These are phyloP conservation scores for Euryodendron excelsum DNA, from an alignment of 148 eudicot genomes.

Conservation along the genomic window DNA sequence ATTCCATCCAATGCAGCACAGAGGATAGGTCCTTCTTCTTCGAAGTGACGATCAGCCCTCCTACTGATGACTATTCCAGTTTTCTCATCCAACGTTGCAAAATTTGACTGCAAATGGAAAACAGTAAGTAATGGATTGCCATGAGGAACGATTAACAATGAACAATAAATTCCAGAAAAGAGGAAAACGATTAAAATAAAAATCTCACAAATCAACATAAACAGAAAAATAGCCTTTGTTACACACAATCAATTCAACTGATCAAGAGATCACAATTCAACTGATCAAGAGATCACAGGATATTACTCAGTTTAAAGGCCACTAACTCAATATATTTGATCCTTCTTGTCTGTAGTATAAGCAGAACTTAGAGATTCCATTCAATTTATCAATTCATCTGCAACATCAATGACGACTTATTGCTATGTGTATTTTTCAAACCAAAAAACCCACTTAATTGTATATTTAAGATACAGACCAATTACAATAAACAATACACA, in stretches of 20 bases:
- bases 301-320: no score
- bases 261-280: no score
- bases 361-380: background rate
- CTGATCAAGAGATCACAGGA: background rate
- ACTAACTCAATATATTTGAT: background rate
- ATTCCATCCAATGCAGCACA: slow-evolving; percentile 91
- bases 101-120: slow-evolving; percentile 66
- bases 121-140: background rate
- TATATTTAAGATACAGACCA: background rate
- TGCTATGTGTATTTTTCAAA: background rate
- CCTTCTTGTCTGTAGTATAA: background rate
- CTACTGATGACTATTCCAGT: slow-evolving; percentile 89
- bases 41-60: slow-evolving; percentile 97
- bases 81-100: slow-evolving; percentile 87
- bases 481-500: background rate
- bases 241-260: background rate
- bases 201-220: background rate
- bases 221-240: slow-evolving; percentile 2
- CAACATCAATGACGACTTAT: background rate
- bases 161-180: background rate
- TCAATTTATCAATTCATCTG: slow-evolving; percentile 2
- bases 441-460: background rate
- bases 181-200: background rate
- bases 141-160: background rate
- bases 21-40: slow-evolving; percentile 97